phyloP scores from a whole-genome alignment of 2,329 filamentous ascomycete genomes.

The Diplodia intermedia region DNA sequence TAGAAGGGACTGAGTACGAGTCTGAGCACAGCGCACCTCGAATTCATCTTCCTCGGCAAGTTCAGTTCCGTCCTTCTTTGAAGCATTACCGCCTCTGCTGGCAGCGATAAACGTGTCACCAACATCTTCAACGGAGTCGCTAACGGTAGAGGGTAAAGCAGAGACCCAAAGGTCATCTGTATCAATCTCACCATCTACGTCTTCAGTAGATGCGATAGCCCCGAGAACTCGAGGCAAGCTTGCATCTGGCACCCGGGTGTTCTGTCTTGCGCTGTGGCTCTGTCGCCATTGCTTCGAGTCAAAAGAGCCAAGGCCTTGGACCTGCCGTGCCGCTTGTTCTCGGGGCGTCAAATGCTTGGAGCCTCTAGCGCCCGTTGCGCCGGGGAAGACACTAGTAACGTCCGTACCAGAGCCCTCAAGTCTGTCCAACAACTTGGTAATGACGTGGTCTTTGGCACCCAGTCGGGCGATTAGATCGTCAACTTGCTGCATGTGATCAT shows the following conservation, averaged over 20 bases:
- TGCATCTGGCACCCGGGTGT: neutral
- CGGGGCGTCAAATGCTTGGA: slow-evolving; percentile 55
- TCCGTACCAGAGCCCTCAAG: slow-evolving; percentile 64
- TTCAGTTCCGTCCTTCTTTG: neutral
- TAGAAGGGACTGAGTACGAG: neutral
- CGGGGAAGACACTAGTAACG: slow-evolving; percentile 64
- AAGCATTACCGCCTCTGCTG: neutral
- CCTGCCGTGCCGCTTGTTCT: slow-evolving; percentile 59
- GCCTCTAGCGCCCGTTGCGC: slow-evolving; percentile 55
- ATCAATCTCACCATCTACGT: neutral
- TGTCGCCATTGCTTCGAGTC: slow-evolving; percentile 56
- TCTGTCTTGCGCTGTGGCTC: neutral
- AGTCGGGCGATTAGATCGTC: slow-evolving; percentile 58
- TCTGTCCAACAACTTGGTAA: slow-evolving; percentile 65
- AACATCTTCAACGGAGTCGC: neutral
- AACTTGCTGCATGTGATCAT: slow-evolving; percentile 57
- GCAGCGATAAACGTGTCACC: neutral
- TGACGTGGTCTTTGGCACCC: slow-evolving; percentile 64
- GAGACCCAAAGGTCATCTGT: slow-evolving; percentile 7
- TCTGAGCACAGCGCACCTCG: slow-evolving; percentile 10
- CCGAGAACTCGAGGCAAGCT: slow-evolving; percentile 8
- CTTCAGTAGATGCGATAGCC: neutral
- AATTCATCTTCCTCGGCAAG: slow-evolving; percentile 10
- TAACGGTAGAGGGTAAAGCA: neutral
- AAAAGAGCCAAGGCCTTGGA: slow-evolving; percentile 63